These are phyloP conservation scores for Pterocarpus macrocarpus DNA, from an alignment of 306 rosid genomes.

Conservation along the genomic window DNA sequence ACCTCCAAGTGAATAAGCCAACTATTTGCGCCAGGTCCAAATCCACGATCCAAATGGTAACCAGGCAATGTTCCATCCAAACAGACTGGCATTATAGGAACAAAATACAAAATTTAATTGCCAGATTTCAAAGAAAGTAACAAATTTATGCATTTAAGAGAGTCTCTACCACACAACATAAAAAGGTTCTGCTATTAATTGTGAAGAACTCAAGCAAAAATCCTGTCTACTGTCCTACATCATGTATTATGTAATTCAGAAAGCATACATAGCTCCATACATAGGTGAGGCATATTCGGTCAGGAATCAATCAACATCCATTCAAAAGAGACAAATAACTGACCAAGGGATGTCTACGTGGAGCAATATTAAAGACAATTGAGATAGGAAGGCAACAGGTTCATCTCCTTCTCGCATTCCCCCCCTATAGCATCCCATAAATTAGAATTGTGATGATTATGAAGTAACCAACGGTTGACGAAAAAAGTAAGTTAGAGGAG, in stretches of 20 bases:
- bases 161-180: slow-evolving; percentile 11
- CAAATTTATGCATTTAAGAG: slow-evolving; percentile 24
- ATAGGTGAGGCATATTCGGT: not conserved
- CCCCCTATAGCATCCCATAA: slow-evolving; percentile 10
- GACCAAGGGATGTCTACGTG: not conserved
- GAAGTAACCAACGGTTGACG: not conserved
- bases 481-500: not conserved
- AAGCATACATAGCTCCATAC: slow-evolving; percentile 2
- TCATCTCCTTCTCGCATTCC: slow-evolving; percentile 13
- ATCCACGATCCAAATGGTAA: slow-evolving; percentile 81
- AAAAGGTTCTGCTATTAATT: not conserved
- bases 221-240: not conserved
- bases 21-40: slow-evolving; percentile 76
- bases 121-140: slow-evolving; percentile 28
- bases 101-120: slow-evolving; percentile 35
- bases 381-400: not conserved
- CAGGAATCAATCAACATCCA: slow-evolving; percentile 19
- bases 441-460: slow-evolving; percentile 9
- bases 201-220: slow-evolving; percentile 20
- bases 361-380: slow-evolving; percentile 14
- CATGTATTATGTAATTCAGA: not conserved
- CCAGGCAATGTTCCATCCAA: slow-evolving; percentile 93
- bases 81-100: slow-evolving; percentile 64
- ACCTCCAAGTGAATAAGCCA: slow-evolving; percentile 95
- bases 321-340: slow-evolving; percentile 17